Evolutionary conservation across 345 rosid species (phyloP), one percentile per base, ranked within the genome.

Genomic region (Corymbia maculata): DNA sequence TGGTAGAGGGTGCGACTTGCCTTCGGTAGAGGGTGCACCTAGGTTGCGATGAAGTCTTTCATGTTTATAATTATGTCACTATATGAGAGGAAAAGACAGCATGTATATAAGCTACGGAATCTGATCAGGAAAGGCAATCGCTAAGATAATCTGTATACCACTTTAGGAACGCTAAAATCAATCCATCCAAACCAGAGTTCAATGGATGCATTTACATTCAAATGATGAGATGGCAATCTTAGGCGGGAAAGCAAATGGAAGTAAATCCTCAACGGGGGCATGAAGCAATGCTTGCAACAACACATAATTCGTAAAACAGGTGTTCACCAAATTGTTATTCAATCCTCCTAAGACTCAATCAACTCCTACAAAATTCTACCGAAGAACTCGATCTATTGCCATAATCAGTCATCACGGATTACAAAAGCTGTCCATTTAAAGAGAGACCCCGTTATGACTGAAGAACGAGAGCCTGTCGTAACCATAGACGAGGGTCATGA

Each of bases 401-500:
- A 15, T 30, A 30, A 4, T 68, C 79, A 68, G 44, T 30, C 0
- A 5, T 68, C 44, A 32, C 21, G 3, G 22, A n/a, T 9, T 68
- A 15, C 21, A 30, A 32, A 32, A 30, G 8, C 15, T 30, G 44
- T 4, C 79, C 79, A 9, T 16, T 19, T 55, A 21, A 19, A 53
- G 59, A 19, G 59, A 53, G 21, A 53, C 7, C 59, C 59, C 8
- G 26, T 55, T 7, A 22, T 55, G 26, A 21, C 59, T 10, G 26
- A 68, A 16, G 30, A 93, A 91, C 75, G 87, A 6, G 89, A 87
- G 92, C 93, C 91, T 88, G 19, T 91, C 87, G 86, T 89, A 92
- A 5, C 93, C 94, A n/a, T 92, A 89, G 9, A 93, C 91, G 16
- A 91, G 6, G 13, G 90, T 92, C 89, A 90, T 85, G 87, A 93